Evolutionary conservation across 2,329 filamentous ascomycete genomes (phyloP), one percentile per base, ranked within the genome.

Genomic region (Lachnellula occidentalis): DNA sequence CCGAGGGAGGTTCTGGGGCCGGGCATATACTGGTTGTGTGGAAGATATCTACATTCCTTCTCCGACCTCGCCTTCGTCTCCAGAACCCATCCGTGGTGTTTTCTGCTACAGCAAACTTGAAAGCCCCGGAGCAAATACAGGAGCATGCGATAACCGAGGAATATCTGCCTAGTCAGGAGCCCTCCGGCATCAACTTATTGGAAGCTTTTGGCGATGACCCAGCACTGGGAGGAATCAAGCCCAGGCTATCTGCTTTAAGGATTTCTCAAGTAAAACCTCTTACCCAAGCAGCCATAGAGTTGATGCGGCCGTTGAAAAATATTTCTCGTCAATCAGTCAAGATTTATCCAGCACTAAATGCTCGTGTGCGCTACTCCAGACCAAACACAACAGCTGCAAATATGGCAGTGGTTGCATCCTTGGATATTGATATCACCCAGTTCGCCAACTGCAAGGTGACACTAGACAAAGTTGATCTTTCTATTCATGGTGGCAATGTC

Each of bases 171-270:
- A 89, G 85, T 65, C 81, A 83, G 54, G 72, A 85, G 24, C 84
- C 88, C 0, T 79, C 85, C 6, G 85, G 87, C 1, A 76, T 89
- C 58, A 94, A 92, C 68, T 75, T 92, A n/a, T 79, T 94, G 14
- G 85, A 88, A 66, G 80, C 88, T 3, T 88, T 92, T 57, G 77
- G 79, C 50, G 76, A 76, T 58, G 88, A 91, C 65, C 80, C 83
- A 21, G 78, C 78, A 24, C 74, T 90, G 17, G 74, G 73, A 15
- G 63, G 63, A 36, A 82, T 84, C 36, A 77, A 78, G 61, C 86
- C 88, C 46, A 80, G 81, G 31, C 75, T 94, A 2, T 90, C 88
- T 9, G 87, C 88, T 5, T 76, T 87, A 57, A 78, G 88, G 47
- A 87, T 92, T 34, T 90, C 86, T 42, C 82, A 86, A 58, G 86